Evolutionary conservation across 805 yeast genomes (phyloP), one percentile per base, ranked within the genome.

Genomic region (Zygotorulaspora florentina): DNA sequence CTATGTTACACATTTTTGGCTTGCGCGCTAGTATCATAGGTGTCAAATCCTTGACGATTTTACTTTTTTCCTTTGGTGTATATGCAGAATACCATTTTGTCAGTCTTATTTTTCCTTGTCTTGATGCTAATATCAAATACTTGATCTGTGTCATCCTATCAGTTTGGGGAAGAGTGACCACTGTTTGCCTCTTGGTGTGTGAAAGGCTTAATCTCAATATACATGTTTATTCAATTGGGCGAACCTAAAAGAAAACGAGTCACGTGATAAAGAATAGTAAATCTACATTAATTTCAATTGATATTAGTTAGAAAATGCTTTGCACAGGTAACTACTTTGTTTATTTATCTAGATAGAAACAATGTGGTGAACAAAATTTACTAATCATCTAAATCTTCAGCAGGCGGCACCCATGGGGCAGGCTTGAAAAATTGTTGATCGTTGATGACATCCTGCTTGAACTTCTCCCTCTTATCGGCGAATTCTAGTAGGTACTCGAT

Each of bases 61-160:
- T 85, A 42, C 83, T 73, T 69, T 90, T 89, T 55, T 89, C 96
- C 62, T 87, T 88, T 57, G 84, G 85, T n/a, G 85, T 75, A 39
- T 83, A 72, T 26, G 96, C 81, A 42, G 77, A 76, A 64, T 88
- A 93, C 99, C 99, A 93, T 70, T 90, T 90, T 30, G 95, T 79
- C 29, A 95, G 76, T 57, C 99, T 76, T 27, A 89, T 89, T 66
- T 91, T 93, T 25, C 99, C 99, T 65, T 93, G 99, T 55, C 96
- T 79, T 11, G 97, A 90, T 12, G 91, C 76, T 42, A 93, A 70
- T 40, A 95, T 74, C 43, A 91, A 59, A 65, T 85, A 95, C 55
- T 85, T 85, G 47, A 93, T 77, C 9, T 64, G 60, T 2, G 67
- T 54, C 69, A 66, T 65, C 15, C 26, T 33, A 16, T 3, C 8